Evolutionary conservation across 352 stramenopile genomes (phyloP).

Genomic region (Phytophthora tentaculata): DNA sequence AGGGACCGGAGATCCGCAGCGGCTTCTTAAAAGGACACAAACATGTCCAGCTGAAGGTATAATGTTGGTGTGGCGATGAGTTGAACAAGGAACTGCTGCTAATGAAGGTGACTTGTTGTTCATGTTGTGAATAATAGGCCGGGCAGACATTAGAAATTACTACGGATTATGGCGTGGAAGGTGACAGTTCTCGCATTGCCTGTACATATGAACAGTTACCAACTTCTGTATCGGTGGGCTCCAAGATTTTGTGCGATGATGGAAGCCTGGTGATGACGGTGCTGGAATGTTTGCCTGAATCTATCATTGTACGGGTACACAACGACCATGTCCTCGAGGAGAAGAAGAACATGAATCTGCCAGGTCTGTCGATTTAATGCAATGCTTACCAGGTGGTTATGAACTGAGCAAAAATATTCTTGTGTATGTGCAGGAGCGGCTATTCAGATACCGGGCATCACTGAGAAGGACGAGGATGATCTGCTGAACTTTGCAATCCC

Average conservation of each 20-base stretch:
- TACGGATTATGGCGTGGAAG: constrained; percentile 89
- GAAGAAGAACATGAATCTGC: constrained; percentile 98
- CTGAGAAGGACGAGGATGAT: constrained; percentile 93
- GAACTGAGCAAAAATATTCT: constrained; percentile 5
- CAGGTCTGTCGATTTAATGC: constrained; percentile 52
- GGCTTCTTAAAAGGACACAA: constrained; percentile 79
- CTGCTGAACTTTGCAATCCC: constrained; percentile 96
- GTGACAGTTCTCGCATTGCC: constrained; percentile 82
- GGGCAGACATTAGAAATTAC: constrained; percentile 89
- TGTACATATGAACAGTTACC: constrained; percentile 96
- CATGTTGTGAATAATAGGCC: constrained; percentile 35
- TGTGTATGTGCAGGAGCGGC: constrained; percentile 49
- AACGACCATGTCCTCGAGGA: constrained; percentile 93
- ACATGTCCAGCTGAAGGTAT: constrained; percentile 69
- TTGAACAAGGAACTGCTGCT: constrained; percentile 9
- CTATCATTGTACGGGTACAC: constrained; percentile 77
- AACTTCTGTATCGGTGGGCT: constrained; percentile 91
- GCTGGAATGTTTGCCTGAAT: constrained; percentile 73
- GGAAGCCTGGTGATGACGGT: constrained; percentile 95
- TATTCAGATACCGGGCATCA: constrained; percentile 94
- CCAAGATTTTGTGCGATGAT: constrained; percentile 97
- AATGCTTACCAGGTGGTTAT: not conserved
- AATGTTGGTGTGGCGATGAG: constrained; percentile 6
- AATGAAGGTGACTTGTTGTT: constrained; percentile 4
- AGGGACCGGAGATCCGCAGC: constrained; percentile 97